Base-by-base conservation (phyloP, 257 asterid genomes). In the Henckelia pumila region DNA sequence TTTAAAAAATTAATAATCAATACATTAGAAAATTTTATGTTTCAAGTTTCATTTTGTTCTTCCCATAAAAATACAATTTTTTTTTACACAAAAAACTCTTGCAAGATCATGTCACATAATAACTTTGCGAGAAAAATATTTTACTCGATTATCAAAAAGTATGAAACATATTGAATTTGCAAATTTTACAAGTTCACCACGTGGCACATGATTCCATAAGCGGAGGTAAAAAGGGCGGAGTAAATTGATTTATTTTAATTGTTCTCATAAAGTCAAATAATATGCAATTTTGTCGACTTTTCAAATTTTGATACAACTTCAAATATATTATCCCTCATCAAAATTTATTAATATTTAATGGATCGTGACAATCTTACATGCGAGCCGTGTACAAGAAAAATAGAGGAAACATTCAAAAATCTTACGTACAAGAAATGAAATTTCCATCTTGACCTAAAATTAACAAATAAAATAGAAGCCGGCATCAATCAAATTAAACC, bases 321-420 rank as follows among this genome's bases (percentile, higher is more conserved):
- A 33, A 0, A 26, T 26, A 26, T 4, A 26, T n/a, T n/a, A n/a
- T n/a, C n/a, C n/a, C n/a, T n/a, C n/a, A n/a, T n/a, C 40, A 33
- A 33, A 33, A 33, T 33, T 33, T 9, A 35, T 35, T 2, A 28
- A 10, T 37, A 9, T 37, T 37, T 14, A 40, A 40, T 4, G 6
- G 6, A 30, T 30, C 9, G 35, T 28, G 35, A 30, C 35, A 30
- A 7, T 40, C 50, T 40, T 40, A 30, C 55, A 19, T 19, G 61
- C 10, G 11, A 53, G 56, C 29, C 37, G 67, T 60, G 66, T 61
- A 53, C 61, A 70, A 70, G 82, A 73, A 70, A 66, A 56, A 70
- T 70, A 59, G 61, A 9, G 5, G 69, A 26, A 1, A 10, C 2
- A 9, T 10, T 10, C 4, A 35, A 40, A 40, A 47, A 47, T 16